Conservation (phyloP, 2,329 filamentous ascomycete species). For the Drechslera avenae region DNA sequence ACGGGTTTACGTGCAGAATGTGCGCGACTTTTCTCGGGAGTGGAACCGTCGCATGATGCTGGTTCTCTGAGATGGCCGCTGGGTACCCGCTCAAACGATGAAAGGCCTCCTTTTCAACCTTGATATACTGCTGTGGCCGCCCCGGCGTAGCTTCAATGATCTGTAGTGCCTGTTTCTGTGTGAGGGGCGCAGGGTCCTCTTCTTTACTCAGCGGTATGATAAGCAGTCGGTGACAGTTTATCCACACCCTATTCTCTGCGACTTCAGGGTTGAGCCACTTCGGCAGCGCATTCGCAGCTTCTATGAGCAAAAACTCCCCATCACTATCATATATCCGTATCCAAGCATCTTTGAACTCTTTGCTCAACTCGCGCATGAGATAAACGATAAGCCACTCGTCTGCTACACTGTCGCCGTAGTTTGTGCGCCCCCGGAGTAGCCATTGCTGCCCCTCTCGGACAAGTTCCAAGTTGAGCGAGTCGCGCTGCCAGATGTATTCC, state of each 20-base stretch:
- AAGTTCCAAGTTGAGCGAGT: constrained; percentile 73
- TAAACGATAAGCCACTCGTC: constrained; percentile 98
- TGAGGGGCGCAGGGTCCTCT: constrained; percentile 52
- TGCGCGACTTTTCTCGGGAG: constrained; percentile 83
- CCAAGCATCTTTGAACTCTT: constrained; percentile 75
- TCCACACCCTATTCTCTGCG: constrained; percentile 86
- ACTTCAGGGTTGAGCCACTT: constrained; percentile 91
- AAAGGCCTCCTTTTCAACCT: constrained; percentile 87
- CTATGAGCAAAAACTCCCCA: constrained; percentile 92
- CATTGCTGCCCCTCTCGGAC: constrained; percentile 61
- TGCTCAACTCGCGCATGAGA: constrained; percentile 80
- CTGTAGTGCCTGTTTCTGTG: constrained; percentile 66
- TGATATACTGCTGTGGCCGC: constrained; percentile 70
- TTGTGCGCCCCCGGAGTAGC: constrained; percentile 76
- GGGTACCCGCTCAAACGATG: constrained; percentile 87
- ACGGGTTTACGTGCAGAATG: constrained; percentile 75
- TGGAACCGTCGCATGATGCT: constrained; percentile 75
- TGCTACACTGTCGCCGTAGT: constrained; percentile 92
- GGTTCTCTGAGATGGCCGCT: constrained; percentile 69
- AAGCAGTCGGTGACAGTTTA: constrained; percentile 74
- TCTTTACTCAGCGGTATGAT: constrained; percentile 66
- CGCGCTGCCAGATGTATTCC: constrained; percentile 95
- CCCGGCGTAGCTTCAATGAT: constrained; percentile 63
- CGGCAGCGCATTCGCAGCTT: constrained; percentile 86
- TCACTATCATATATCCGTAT: constrained; percentile 83